A percentile compares a stretch with the other conserved stretches of the same genome.
Evolutionary conservation across 441 rosid species (phyloP).

Genomic region (Manihot esculenta): DNA sequence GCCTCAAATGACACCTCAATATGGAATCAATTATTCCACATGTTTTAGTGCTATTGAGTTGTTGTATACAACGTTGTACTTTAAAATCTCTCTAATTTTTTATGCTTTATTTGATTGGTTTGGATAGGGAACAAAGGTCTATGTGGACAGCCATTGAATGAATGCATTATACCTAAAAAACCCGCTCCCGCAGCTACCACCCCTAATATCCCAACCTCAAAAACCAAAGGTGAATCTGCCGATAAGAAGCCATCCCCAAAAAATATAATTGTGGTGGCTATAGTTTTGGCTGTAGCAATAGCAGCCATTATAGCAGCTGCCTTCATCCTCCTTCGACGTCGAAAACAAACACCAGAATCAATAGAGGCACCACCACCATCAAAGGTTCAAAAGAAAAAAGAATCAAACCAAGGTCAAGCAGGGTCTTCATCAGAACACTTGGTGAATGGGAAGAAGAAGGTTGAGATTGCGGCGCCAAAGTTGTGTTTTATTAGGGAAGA

Average conservation of each 20-base stretch:
- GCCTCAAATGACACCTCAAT: too few relatives aligned
- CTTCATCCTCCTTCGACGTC: slow-evolving; percentile 26
- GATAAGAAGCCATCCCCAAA: neutral
- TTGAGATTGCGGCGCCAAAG: slow-evolving; percentile 43
- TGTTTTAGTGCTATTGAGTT: too few relatives aligned
- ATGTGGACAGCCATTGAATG: slow-evolving; percentile 53
- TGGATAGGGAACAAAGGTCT: slow-evolving; percentile 60
- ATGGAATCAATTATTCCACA: too few relatives aligned
- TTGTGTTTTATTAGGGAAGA: slow-evolving; percentile 62
- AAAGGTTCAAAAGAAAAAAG: slow-evolving; percentile 37
- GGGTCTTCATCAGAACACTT: slow-evolving; percentile 16
- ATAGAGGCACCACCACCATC: slow-evolving; percentile 39
- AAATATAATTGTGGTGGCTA: slow-evolving; percentile 22
- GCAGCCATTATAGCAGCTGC: slow-evolving; percentile 26
- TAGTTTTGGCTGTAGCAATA: slow-evolving; percentile 34
- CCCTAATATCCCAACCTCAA: neutral
- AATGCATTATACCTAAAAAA: slow-evolving; percentile 27
- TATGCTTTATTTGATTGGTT: slow-evolving; percentile 1
- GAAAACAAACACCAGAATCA: slow-evolving; percentile 19
- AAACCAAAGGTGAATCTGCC: neutral
- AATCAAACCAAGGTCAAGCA: too few relatives aligned
- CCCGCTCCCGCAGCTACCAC: neutral
- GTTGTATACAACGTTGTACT: too few relatives aligned
- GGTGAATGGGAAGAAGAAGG: slow-evolving; percentile 19
- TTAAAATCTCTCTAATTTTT: too few relatives aligned